A percentile compares a stretch with the other conserved stretches of the same genome.
Evolutionary conservation across 2,329 filamentous ascomycete species (phyloP).

Genomic region (Monilinia fructicola): DNA sequence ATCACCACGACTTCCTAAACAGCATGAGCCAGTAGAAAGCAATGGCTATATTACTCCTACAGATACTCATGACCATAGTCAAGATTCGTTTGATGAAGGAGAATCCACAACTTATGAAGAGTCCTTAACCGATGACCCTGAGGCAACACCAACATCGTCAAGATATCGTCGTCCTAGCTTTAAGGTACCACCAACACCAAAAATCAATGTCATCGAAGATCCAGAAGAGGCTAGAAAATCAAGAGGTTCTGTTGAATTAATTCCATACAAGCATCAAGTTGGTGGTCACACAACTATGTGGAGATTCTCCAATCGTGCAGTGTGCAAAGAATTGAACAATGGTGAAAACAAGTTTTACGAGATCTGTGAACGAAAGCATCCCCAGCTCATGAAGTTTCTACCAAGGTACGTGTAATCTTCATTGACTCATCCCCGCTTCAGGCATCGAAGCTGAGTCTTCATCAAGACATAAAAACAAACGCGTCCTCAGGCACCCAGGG

Average conservation of each 20-base stretch:
- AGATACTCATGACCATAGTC: conserved; percentile 26
- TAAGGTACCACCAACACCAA: conserved; percentile 46
- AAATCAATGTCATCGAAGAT: conserved; percentile 52
- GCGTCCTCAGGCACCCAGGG: conserved; percentile 4
- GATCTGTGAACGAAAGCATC: conserved; percentile 86
- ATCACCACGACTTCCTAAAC: conserved; percentile 30
- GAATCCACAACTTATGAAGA: conserved; percentile 34
- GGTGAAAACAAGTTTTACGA: conserved; percentile 99
- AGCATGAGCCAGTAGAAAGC: conserved; percentile 25
- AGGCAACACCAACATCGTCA: conserved; percentile 39
- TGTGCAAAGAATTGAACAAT: conserved; percentile 98
- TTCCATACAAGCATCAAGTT: conserved; percentile 96
- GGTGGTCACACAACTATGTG: conserved; percentile 96
- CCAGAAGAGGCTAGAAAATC: conserved; percentile 51
- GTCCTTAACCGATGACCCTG: conserved; percentile 34
- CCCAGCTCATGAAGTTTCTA: conserved; percentile 84
- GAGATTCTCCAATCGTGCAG: conserved; percentile 89
- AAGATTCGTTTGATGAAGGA: conserved; percentile 34
- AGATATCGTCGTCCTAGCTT: conserved; percentile 43
- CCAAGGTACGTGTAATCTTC: conserved; percentile 62
- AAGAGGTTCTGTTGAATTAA: conserved; percentile 88
- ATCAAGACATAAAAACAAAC: conserved; percentile 27
- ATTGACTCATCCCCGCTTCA: conserved; percentile 36
- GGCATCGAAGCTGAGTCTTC: conserved; percentile 35
- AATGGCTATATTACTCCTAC: conserved; percentile 20